A percentile compares a stretch with the other conserved stretches of the same genome.
Conservation (phyloP, 495 filamentous ascomycete species). For the Endocarpon pusillum region DNA sequence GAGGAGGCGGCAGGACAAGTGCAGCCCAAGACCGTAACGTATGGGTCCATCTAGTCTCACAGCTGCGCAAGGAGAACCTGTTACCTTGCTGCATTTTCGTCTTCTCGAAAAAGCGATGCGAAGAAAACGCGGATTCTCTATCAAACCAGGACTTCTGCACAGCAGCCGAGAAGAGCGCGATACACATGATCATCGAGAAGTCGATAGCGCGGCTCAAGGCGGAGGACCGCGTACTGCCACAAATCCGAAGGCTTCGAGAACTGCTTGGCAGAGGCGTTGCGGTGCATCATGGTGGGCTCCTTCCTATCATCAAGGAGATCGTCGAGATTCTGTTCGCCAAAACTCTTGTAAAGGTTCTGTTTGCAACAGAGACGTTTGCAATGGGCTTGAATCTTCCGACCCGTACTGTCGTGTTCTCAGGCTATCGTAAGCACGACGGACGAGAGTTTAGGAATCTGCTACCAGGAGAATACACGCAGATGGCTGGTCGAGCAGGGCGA, state of each 20-base stretch:
- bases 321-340: slow-evolving; percentile 94
- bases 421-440: slow-evolving; percentile 90
- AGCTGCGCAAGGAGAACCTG: slow-evolving; percentile 69
- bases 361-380: slow-evolving; percentile 95
- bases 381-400: slow-evolving; percentile 97
- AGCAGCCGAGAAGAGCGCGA: slow-evolving; percentile 81
- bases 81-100: slow-evolving; percentile 93
- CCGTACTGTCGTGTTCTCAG: slow-evolving; percentile 91
- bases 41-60: slow-evolving; percentile 92
- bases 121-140: slow-evolving; percentile 89
- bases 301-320: slow-evolving; percentile 95
- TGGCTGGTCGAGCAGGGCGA: slow-evolving; percentile 89
- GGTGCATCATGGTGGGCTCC: slow-evolving; percentile 85
- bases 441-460: slow-evolving; percentile 77
- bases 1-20: slow-evolving; percentile 66
- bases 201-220: slow-evolving; percentile 83
- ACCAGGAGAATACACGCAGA: slow-evolving; percentile 95
- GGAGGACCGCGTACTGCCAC: slow-evolving; percentile 75
- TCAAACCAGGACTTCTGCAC: slow-evolving; percentile 89
- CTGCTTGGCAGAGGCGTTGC: slow-evolving; percentile 78
- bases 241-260: slow-evolving; percentile 76
- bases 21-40: slow-evolving; percentile 86
- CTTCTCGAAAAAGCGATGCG: slow-evolving; percentile 93
- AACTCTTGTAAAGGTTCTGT: slow-evolving; percentile 87
- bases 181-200: slow-evolving; percentile 95